Base-by-base conservation (phyloP, 2,329 filamentous ascomycete species). In the Neofusicoccum kwambonambiense region DNA sequence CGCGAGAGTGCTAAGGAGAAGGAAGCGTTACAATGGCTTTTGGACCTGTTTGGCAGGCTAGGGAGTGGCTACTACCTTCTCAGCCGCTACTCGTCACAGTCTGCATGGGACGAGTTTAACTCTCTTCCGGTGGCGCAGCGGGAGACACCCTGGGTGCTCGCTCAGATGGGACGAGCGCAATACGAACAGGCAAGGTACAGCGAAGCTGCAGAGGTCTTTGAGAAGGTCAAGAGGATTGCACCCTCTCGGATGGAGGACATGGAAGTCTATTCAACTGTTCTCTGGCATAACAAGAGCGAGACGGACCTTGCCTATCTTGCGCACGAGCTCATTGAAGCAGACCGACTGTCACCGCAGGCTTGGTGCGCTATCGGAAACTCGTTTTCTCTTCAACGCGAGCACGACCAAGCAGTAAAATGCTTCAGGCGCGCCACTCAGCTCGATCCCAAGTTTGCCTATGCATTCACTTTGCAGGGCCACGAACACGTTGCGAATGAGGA, bases 361-460 rank as follows among this genome's bases (percentile, higher is more conserved):
- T 99, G 95, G 96, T 97, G 93, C 74, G 92, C 93, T 0, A 81
- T 98, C 64, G 95, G 95, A 6, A 99, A 99, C 73, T 93, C 93
- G 0, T 97, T 94, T 83, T 97, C 95, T 0, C 84, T 97, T 34
- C 89, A 93, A 66, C 87, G 92, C 65, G 94, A 99, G 73, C 94
- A 97, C 69, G 95, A 99, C 72, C 92, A 97, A 78, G 95, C 96
- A 12, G 83, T 99, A 62, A 89, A 90, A 69, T 97, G 95, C 76
- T 99, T 99, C 85, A 94, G 92, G 74, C 88, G 95, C 64, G 94
- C 95, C 6, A 97, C 93, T 0, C 93, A 98, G 75, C 80, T 99
- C 2, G 88, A 97, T 73, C 88, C 92, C 6, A 90, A 89, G 65
- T 97, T 98, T 76, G 93, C 95, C 0, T 99, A 99, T 74, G 94